phyloP scores from a whole-genome alignment of 2,329 filamentous ascomycete genomes.

The Fusarium sp. region DNA sequence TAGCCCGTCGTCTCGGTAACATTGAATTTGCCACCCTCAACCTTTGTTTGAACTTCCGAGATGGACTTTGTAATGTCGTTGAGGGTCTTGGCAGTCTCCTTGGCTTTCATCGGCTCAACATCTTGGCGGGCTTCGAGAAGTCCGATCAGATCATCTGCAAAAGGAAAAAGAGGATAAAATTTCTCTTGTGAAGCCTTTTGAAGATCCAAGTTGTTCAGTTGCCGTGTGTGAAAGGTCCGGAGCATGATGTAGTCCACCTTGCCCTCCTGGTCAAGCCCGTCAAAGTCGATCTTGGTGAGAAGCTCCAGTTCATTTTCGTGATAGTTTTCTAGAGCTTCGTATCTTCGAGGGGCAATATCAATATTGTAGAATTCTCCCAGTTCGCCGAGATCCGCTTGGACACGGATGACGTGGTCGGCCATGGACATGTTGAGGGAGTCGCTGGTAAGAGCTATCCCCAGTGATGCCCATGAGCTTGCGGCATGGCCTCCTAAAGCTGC shows the following conservation, averaged over 20 bases:
- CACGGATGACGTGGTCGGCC: slow-evolving; percentile 28
- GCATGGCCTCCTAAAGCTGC: background rate
- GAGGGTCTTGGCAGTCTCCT: slow-evolving; percentile 15
- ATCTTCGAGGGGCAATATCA: slow-evolving; percentile 11
- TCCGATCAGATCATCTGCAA: slow-evolving; percentile 11
- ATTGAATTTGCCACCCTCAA: slow-evolving; percentile 15
- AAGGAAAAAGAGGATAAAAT: background rate
- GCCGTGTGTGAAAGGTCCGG: slow-evolving; percentile 24
- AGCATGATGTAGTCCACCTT: slow-evolving; percentile 34
- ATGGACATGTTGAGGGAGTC: slow-evolving; percentile 24
- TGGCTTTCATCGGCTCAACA: slow-evolving; percentile 26
- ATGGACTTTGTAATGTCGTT: slow-evolving; percentile 30
- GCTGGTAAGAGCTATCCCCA: background rate
- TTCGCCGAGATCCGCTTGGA: slow-evolving; percentile 25
- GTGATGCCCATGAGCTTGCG: background rate
- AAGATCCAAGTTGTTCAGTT: slow-evolving; percentile 25
- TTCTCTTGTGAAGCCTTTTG: slow-evolving; percentile 1
- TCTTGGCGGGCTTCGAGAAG: slow-evolving; percentile 31
- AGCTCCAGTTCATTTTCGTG: slow-evolving; percentile 19
- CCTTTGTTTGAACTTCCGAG: slow-evolving; percentile 9
- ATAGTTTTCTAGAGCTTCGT: slow-evolving; percentile 5
- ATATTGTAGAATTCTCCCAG: slow-evolving; percentile 29
- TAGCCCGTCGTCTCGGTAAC: slow-evolving; percentile 28
- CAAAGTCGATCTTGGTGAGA: slow-evolving; percentile 21
- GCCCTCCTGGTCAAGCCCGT: slow-evolving; percentile 21